These are phyloP conservation scores for Colletotrichum higginsianum DNA, from an alignment of 2,329 filamentous ascomycete genomes.

Conservation along the genomic window DNA sequence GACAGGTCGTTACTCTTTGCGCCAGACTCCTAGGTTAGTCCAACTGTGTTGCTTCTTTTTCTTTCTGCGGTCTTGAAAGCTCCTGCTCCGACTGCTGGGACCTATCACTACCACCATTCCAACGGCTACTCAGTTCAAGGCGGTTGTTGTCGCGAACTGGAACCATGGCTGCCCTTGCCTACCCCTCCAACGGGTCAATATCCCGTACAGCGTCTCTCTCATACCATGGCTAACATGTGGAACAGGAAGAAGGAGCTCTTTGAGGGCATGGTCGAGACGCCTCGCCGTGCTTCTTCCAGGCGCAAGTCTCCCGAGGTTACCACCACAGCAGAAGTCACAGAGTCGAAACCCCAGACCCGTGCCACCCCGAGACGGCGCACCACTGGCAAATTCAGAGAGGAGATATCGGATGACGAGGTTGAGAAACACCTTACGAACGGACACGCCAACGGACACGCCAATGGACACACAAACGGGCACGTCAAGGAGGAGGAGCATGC, in stretches of 20 bases:
- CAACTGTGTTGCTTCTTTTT: background rate
- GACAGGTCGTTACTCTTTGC: constrained; percentile 56
- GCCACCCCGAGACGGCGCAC: constrained; percentile 62
- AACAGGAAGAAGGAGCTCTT: constrained; percentile 73
- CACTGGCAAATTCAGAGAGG: constrained; percentile 65
- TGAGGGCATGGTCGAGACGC: constrained; percentile 73
- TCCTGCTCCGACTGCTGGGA: constrained; percentile 31
- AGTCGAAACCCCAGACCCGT: constrained; percentile 45
- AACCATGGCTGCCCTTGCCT: constrained; percentile 7
- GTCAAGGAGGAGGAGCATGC: constrained; percentile 18
- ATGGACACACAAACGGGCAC: constrained; percentile 35
- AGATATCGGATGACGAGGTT: constrained; percentile 59
- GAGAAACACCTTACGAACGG: constrained; percentile 48
- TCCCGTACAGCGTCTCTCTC: background rate
- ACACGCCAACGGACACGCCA: constrained; percentile 43
- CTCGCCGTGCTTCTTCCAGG: constrained; percentile 61
- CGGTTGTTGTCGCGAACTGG: constrained; percentile 4
- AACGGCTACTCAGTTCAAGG: background rate
- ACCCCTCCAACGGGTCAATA: constrained; percentile 14
- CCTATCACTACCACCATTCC: background rate
- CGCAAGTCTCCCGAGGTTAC: constrained; percentile 61
- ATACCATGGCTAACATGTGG: constrained; percentile 18
- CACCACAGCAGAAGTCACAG: constrained; percentile 32
- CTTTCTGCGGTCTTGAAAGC: background rate
- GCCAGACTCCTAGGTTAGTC: constrained; percentile 56